Evolutionary conservation across 2,329 filamentous ascomycete genomes (phyloP).

Genomic region (Stemphylium lycopersici): DNA sequence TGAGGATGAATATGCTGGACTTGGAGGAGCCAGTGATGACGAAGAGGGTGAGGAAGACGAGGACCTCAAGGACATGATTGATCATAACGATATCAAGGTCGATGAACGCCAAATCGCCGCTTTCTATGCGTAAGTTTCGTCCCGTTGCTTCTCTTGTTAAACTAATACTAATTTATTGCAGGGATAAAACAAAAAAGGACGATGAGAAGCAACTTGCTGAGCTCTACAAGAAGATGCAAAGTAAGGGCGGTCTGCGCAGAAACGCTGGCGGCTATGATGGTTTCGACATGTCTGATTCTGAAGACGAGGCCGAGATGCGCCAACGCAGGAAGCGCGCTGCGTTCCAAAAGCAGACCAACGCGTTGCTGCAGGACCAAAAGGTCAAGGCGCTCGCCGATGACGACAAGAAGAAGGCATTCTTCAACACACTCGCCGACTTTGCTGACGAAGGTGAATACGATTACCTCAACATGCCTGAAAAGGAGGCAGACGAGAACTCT

Average conservation of each 20-base stretch:
- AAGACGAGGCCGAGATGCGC: slow-evolving; percentile 80
- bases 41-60: slow-evolving; percentile 77
- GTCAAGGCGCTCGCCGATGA: slow-evolving; percentile 90
- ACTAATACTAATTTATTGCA: slow-evolving; percentile 47
- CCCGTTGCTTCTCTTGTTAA: not conserved
- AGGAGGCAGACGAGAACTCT: slow-evolving; percentile 31
- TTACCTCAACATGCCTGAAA: slow-evolving; percentile 65
- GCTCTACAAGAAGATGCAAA: slow-evolving; percentile 71
- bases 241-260: slow-evolving; percentile 74
- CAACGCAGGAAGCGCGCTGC: slow-evolving; percentile 83
- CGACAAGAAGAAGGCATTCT: slow-evolving; percentile 86
- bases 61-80: slow-evolving; percentile 85
- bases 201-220: slow-evolving; percentile 69
- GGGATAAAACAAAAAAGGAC: slow-evolving; percentile 76
- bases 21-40: slow-evolving; percentile 89
- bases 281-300: slow-evolving; percentile 85
- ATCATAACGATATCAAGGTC: slow-evolving; percentile 75
- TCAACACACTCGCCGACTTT: slow-evolving; percentile 85
- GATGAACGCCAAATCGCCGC: slow-evolving; percentile 84
- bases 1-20: slow-evolving; percentile 94
- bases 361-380: slow-evolving; percentile 85
- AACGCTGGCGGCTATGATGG: slow-evolving; percentile 68
- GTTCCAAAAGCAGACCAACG: slow-evolving; percentile 89
- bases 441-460: slow-evolving; percentile 75
- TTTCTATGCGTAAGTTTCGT: slow-evolving; percentile 77